Percentiles rank a stretch among this genome's conserved stretches.
These are phyloP conservation scores for Breviolum minutum DNA, from an alignment of 73 alveolate species.

Conservation along the genomic window DNA sequence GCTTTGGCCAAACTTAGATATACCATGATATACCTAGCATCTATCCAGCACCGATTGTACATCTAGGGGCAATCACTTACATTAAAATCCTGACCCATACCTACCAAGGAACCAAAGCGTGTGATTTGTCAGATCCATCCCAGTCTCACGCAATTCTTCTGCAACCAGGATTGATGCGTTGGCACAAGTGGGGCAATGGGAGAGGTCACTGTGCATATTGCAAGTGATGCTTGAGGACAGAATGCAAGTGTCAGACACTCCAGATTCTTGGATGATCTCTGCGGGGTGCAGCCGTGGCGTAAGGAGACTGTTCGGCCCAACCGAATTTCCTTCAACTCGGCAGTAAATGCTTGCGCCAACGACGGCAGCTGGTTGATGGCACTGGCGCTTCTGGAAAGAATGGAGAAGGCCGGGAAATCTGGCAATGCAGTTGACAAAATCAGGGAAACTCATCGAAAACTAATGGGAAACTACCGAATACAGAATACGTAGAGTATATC, in stretches of 20 bases:
- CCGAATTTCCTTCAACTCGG: constrained; percentile 19
- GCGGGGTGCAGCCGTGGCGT: not conserved
- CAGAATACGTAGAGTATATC: too few relatives aligned
- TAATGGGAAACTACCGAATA: too few relatives aligned
- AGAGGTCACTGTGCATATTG: constrained; percentile 4
- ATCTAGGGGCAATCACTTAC: too few relatives aligned
- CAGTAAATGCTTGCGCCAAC: not conserved
- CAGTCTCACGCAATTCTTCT: not conserved
- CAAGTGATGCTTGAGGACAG: constrained; percentile 8
- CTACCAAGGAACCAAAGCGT: too few relatives aligned
- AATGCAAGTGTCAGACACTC: too few relatives aligned
- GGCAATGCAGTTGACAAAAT: too few relatives aligned
- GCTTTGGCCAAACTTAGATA: not conserved
- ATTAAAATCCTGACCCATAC: too few relatives aligned
- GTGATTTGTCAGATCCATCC: too few relatives aligned
- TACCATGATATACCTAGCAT: not conserved
- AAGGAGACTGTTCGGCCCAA: not conserved
- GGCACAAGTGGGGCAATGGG: constrained; percentile 16
- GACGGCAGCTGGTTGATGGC: not conserved
- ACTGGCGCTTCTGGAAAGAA: constrained; percentile 6
- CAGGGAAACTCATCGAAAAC: too few relatives aligned
- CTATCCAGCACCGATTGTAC: too few relatives aligned
- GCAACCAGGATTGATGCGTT: constrained; percentile 18
- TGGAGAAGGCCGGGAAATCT: not conserved
- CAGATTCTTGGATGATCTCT: not conserved